phyloP scores from a whole-genome alignment of 208 protist genomes.

The Herpetomonas tarakana region DNA sequence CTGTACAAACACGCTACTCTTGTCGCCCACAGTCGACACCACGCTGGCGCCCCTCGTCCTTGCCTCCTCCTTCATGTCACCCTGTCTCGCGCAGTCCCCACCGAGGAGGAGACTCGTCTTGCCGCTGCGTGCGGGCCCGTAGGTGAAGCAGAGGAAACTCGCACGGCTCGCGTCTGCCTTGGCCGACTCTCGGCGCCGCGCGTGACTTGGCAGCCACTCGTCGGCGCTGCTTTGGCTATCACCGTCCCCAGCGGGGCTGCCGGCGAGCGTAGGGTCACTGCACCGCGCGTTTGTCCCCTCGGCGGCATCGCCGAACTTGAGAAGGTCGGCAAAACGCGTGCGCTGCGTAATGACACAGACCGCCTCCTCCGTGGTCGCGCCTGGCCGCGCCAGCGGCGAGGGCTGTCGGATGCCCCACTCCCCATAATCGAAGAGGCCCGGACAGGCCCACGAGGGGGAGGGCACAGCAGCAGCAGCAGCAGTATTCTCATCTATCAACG shows the following conservation, averaged over 20 bases:
- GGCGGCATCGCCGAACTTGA: background rate
- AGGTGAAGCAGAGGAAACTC: constrained; percentile 10
- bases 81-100: background rate
- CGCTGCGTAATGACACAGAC: background rate
- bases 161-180: no score
- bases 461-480: no score
- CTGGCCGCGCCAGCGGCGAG: background rate
- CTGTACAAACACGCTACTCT: background rate
- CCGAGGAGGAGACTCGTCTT: constrained; percentile 7
- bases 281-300: background rate
- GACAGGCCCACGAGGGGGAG: background rate
- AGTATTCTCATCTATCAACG: no score
- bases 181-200: no score
- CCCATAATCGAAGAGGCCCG: background rate
- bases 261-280: no score
- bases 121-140: constrained; percentile 7
- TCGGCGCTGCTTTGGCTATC: no score
- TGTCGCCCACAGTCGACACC: background rate
- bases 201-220: no score
- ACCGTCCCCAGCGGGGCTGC: no score
- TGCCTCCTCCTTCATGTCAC: background rate
- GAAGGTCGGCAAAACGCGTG: background rate
- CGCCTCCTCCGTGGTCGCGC: background rate
- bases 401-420: background rate
- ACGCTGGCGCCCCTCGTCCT: background rate